Evolutionary conservation across 495 filamentous ascomycete genomes (phyloP).

Genomic region (Aspergillus conjunctus): DNA sequence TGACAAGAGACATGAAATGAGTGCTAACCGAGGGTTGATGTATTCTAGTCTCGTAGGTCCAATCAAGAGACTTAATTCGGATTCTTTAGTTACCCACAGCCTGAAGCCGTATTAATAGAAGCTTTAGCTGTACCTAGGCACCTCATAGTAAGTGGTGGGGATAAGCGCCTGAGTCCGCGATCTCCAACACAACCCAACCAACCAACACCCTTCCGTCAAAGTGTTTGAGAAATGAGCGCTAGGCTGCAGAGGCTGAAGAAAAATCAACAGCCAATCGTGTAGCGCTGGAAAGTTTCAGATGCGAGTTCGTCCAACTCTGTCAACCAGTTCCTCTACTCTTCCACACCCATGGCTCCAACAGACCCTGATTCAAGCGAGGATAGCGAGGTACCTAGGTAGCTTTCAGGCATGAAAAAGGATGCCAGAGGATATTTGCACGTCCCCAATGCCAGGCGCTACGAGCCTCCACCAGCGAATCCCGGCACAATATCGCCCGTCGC

Average conservation of each 20-base stretch:
- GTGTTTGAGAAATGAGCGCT: conserved; percentile 20
- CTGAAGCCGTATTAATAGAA: too few relatives aligned
- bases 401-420: neutral
- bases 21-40: too few relatives aligned
- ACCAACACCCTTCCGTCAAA: neutral
- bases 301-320: conserved; percentile 7
- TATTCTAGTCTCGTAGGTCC: too few relatives aligned
- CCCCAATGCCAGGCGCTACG: neutral
- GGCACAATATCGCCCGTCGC: neutral
- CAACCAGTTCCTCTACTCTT: conserved; percentile 18
- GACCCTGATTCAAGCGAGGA: neutral
- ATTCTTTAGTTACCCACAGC: too few relatives aligned
- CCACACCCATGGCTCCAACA: conserved; percentile 1
- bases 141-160: too few relatives aligned
- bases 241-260: conserved; percentile 8
- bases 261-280: conserved; percentile 15
- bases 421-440: neutral
- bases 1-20: too few relatives aligned
- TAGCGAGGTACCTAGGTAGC: neutral
- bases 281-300: conserved; percentile 24
- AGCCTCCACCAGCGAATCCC: conserved; percentile 5
- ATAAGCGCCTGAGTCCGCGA: neutral
- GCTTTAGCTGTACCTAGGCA: too few relatives aligned
- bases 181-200: neutral
- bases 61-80: too few relatives aligned